These are phyloP conservation scores for Pilaira anomala DNA, from an alignment of 192 early-diverging fungal genomes.

Conservation along the genomic window DNA sequence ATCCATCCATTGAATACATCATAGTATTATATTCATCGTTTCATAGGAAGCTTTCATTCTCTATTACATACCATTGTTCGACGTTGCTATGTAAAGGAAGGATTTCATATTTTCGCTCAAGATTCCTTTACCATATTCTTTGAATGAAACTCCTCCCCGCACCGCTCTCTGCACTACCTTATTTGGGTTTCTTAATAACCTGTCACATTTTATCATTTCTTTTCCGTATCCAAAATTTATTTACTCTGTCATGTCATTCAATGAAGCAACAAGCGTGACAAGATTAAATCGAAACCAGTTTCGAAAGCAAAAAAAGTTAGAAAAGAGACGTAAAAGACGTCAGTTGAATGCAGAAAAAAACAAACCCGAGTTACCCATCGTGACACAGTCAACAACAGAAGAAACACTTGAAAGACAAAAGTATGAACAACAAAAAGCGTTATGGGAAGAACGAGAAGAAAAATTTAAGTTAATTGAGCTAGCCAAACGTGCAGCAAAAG, in stretches of 20 bases:
- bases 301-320: slow-evolving; percentile 11
- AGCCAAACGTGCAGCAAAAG: slow-evolving; percentile 2
- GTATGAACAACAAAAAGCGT: slow-evolving; percentile 5
- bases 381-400: background rate
- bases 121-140: background rate
- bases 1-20: slow-evolving; percentile 23
- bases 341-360: background rate
- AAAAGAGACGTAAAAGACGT: slow-evolving; percentile 7
- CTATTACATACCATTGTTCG: slow-evolving; percentile 16
- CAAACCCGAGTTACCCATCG: background rate
- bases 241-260: background rate
- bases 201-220: background rate
- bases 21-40: slow-evolving; percentile 4
- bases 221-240: too few species aligned
- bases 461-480: slow-evolving; percentile 6
- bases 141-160: too few species aligned
- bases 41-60: background rate
- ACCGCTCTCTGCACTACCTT: too few species aligned
- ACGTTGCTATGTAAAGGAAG: slow-evolving; percentile 24
- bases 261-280: background rate
- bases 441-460: slow-evolving; percentile 15
- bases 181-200: background rate
- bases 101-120: background rate
- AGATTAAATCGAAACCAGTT: background rate
- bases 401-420: background rate